These are phyloP conservation scores for Fusarium luffae DNA, from an alignment of 2,329 filamentous ascomycete genomes.

Conservation along the genomic window DNA sequence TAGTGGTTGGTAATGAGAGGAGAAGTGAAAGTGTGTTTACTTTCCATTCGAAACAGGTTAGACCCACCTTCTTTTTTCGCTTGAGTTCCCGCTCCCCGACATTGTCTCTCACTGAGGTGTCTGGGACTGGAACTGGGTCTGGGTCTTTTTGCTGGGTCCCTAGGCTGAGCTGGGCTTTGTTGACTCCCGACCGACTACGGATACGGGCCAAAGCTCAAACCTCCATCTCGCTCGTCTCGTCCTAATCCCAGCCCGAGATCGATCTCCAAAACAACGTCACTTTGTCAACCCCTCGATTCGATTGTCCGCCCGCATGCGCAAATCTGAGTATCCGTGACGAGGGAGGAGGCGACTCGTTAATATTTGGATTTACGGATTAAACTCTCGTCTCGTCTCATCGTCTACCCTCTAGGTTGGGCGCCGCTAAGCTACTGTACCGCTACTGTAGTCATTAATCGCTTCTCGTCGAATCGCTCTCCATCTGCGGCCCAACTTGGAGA, in stretches of 20 bases:
- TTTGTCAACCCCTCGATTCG: constrained; percentile 14
- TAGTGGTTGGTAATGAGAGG: background rate
- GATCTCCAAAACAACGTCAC: constrained; percentile 16
- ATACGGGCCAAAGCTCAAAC: constrained; percentile 23
- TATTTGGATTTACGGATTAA: constrained; percentile 5
- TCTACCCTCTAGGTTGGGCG: constrained; percentile 1
- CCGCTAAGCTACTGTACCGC: constrained; percentile 10
- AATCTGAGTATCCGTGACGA: constrained; percentile 38
- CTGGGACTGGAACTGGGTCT: background rate
- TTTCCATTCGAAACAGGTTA: constrained; percentile 37
- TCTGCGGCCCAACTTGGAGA: constrained; percentile 44
- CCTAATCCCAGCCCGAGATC: constrained; percentile 20
- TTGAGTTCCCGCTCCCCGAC: constrained; percentile 29
- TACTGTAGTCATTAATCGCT: constrained; percentile 3
- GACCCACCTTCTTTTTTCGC: constrained; percentile 31
- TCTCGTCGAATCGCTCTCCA: constrained; percentile 33
- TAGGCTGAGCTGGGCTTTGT: constrained; percentile 14
- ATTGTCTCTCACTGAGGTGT: background rate
- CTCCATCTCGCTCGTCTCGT: constrained; percentile 21
- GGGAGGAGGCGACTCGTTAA: constrained; percentile 40
- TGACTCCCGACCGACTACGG: constrained; percentile 25
- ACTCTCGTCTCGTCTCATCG: constrained; percentile 19
- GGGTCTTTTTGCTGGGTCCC: constrained; percentile 2
- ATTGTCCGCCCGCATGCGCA: constrained; percentile 31
- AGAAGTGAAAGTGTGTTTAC: constrained; percentile 37